Evolutionary conservation across 371 early-diverging fungal genomes (phyloP), one percentile per base, ranked within the genome.

Genomic region (Ordospora pajunii): DNA sequence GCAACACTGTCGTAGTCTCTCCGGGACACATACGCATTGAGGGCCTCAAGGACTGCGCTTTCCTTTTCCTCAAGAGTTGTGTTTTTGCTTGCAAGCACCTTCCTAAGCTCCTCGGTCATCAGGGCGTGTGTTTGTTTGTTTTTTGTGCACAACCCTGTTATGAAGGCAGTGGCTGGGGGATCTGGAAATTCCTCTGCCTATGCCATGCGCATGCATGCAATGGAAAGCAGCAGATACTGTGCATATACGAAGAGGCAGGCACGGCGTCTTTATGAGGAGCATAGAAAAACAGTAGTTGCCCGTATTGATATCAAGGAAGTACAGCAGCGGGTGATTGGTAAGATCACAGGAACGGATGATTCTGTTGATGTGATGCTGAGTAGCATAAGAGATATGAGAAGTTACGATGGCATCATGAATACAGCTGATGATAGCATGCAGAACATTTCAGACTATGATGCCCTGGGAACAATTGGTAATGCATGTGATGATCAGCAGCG

Each of bases 11-110:
- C 19, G 51, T 48, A 67, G 32, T 68, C 51, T 14, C 45, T 25
- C 10, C 32, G 62, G 1, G 23, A 46, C 0, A 75, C 51, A 17
- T 21, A 44, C 0, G 37, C 43, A 37, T 51, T 64, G 27, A 58
- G 62, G 21, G 67, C 67, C 53, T 67, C 75, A 25, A 68, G 46
- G 42, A 75, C 54, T 40, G 75, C 53, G 10, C 7, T 54, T 42
- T 75, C 75, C 27, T 75, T 75, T 40, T 75, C 75, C 40, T 75
- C 75, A 32, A 58, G 72, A 1, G 63, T 17, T 45, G 72, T 11
- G 21, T 58, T 48, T 37, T 71, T 54, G 49, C 48, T 62, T 44
- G 27, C 37, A 27, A 62, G n/a, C 43, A 71, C 23, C 19, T 25
- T 51, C 23, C 17, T 50, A 17, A 48, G 21, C 45, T 73, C 46